Base-by-base conservation (phyloP, 345 rosid genomes). In the Eucalyptus guilfoylei region DNA sequence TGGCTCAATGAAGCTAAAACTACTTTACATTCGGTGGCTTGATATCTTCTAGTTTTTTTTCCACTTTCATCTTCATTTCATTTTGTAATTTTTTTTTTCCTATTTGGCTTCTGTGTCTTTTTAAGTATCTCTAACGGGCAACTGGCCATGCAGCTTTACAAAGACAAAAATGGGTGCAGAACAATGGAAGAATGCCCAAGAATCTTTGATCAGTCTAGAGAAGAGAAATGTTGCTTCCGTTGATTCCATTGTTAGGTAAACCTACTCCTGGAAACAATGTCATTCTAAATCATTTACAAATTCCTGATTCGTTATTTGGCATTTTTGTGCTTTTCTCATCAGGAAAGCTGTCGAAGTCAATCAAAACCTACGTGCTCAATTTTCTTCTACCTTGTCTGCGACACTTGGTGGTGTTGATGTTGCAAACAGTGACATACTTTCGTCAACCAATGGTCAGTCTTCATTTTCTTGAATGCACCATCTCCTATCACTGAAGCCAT, bases 101-200 rank as follows among this genome's bases (percentile, higher is more conserved):
- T 19, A 23, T 23, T 64, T 81, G 80, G 49, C 47, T 52, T n/a
- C 8, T 85, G 28, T 85, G 37, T 86, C 55, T 76, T 85, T 44
- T 72, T 49, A 76, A 23, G 34, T 86, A 26, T 45, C 54, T 8
- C 30, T 42, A 83, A 42, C 12, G 26, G 37, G 32, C 45, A 45
- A 26, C 48, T 52, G 48, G 10, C 37, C 48, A 15, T 92, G 86
- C 96, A 98, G 99, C 90, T 90, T 95, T 95, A 92, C 90, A 89
- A 97, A 95, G 94, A 94, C 97, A 44, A 93, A 93, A 91, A 91
- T 94, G 95, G 98, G 98, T 40, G 94, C 95, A 69, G 94, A 94
- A 49, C 99, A 96, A 86, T 98, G 99, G 99, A 94, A 91, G 90
- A 93, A 95, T 88, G 99, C 99, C 89, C 97, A 95, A 92, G 98